A percentile compares a stretch with the other conserved stretches of the same genome.
Evolutionary conservation across 345 rosid species (phyloP).

Genomic region (Dovyalis caffra): DNA sequence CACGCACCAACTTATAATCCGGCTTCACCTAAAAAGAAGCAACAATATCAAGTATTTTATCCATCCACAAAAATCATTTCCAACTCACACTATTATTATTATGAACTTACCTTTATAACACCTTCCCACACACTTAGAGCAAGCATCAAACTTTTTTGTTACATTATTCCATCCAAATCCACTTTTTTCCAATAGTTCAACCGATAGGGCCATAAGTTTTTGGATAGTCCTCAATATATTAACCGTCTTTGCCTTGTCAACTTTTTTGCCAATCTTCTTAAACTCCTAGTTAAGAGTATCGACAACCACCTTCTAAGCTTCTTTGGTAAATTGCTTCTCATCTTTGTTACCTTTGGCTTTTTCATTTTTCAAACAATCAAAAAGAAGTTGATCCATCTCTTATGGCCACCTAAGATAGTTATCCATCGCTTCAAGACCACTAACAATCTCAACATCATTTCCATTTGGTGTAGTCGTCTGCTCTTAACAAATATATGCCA

Average conservation of each 20-base stretch:
- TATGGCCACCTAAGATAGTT: background rate
- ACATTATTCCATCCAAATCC: slow-evolving; percentile 1
- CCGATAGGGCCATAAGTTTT: background rate
- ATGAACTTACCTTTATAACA: no score
- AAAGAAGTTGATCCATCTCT: background rate
- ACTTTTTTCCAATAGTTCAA: background rate
- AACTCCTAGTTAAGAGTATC: background rate
- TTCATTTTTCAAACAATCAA: background rate
- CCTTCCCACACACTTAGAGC: no score
- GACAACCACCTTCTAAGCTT: background rate
- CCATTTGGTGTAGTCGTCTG: background rate
- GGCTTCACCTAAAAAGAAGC: no score
- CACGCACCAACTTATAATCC: no score
- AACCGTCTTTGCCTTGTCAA: no score
- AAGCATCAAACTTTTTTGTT: background rate
- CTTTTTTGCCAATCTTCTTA: no score
- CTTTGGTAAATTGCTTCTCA: background rate
- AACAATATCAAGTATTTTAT: no score
- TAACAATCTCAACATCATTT: no score
- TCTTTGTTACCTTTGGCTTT: no score
- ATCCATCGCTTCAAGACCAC: background rate
- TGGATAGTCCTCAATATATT: no score
- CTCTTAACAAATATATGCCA: background rate
- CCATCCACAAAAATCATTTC: no score
- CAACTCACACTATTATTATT: no score